Evolutionary conservation across 75 land plant genomes (phyloP).

Genomic region (Picea glauca): DNA sequence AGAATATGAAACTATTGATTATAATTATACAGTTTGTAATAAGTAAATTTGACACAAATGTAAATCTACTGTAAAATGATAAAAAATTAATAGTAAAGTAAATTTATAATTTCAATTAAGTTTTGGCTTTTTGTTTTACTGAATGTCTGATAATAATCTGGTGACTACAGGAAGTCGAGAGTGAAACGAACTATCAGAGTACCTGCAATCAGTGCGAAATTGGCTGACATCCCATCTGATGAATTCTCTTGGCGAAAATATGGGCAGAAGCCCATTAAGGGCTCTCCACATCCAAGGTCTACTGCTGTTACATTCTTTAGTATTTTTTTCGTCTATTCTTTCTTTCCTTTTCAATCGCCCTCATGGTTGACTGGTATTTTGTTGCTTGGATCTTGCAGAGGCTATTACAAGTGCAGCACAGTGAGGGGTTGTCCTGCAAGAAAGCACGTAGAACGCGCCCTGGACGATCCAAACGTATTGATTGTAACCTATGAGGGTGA

Average conservation of each 20-base stretch:
- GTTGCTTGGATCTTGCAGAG: background rate
- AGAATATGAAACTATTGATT: no score
- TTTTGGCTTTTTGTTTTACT: no score
- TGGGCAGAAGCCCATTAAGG: conserved; percentile 87
- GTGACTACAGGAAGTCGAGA: conserved; percentile 47
- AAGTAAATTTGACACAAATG: no score
- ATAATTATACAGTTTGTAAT: no score
- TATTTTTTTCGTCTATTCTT: no score
- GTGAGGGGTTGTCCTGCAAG: conserved; percentile 54
- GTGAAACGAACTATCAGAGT: conserved; percentile 62
- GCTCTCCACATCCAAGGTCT: conserved; percentile 84
- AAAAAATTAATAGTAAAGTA: no score
- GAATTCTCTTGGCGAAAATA: conserved; percentile 89
- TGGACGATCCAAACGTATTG: conserved; percentile 45
- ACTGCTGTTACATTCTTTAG: background rate
- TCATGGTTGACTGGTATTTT: no score
- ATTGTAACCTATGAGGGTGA: conserved; percentile 64
- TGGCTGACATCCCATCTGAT: conserved; percentile 83
- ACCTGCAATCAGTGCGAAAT: conserved; percentile 71
- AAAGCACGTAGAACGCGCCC: conserved; percentile 48
- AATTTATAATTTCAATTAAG: no score
- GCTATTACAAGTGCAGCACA: conserved; percentile 59
- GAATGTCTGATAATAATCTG: no score
- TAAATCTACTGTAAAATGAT: no score
- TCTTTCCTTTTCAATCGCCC: no score